phyloP scores from a whole-genome alignment of 371 early-diverging fungal species.

The Syncephalastrum contaminatum region DNA sequence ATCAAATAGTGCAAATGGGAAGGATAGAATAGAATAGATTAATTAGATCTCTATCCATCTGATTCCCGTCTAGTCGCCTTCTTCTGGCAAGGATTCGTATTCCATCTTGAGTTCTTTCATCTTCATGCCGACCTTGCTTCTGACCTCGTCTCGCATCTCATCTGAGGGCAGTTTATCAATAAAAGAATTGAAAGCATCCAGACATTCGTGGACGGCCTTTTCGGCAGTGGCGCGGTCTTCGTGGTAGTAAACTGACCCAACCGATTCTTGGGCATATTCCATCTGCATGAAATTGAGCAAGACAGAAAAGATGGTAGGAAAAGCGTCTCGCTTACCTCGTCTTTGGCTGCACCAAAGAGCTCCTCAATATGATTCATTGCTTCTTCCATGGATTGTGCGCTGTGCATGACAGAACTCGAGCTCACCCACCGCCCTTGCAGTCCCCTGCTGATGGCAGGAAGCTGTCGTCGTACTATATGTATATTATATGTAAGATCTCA shows the following conservation, averaged over 20 bases:
- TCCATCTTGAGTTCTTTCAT: slow-evolving; percentile 39
- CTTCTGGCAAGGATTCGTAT: slow-evolving; percentile 36
- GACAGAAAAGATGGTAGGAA: neutral
- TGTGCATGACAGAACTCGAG: too few species aligned
- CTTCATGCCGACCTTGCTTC: slow-evolving; percentile 37
- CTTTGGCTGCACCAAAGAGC: slow-evolving; percentile 34
- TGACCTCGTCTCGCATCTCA: slow-evolving; percentile 35
- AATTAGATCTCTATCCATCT: neutral
- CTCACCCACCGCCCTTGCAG: too few species aligned
- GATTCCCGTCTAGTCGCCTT: slow-evolving; percentile 12
- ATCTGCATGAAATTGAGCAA: slow-evolving; percentile 15
- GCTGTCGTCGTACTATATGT: too few species aligned
- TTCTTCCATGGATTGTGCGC: slow-evolving; percentile 18
- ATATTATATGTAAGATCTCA: too few species aligned
- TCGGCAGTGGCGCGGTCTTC: slow-evolving; percentile 37
- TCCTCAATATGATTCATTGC: slow-evolving; percentile 40
- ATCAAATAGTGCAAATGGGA: too few species aligned
- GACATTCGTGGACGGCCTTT: slow-evolving; percentile 36
- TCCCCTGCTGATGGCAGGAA: too few species aligned
- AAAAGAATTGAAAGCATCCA: slow-evolving; percentile 32
- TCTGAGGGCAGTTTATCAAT: slow-evolving; percentile 30
- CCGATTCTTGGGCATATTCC: slow-evolving; percentile 43
- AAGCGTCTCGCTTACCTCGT: slow-evolving; percentile 23
- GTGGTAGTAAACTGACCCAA: slow-evolving; percentile 44
- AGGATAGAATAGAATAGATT: neutral